These are phyloP conservation scores for Geotrichum candidum DNA, from an alignment of 1,139 yeast genomes.

Conservation along the genomic window DNA sequence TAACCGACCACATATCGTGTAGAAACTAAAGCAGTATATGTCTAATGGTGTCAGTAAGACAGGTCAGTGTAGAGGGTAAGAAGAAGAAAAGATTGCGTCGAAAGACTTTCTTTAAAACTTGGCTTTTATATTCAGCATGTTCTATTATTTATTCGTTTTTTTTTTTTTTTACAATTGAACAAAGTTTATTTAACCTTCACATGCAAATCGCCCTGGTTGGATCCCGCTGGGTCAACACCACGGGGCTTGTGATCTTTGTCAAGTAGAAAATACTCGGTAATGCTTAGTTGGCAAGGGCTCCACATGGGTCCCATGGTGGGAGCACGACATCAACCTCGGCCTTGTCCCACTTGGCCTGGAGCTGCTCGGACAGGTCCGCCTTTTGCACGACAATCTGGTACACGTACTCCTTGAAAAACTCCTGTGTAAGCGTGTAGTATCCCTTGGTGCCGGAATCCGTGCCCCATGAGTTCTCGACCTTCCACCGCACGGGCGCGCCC, in stretches of 20 bases:
- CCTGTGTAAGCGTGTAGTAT: slow-evolving; percentile 73
- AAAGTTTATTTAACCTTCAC: no score
- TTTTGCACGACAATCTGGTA: slow-evolving; percentile 68
- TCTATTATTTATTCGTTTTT: no score
- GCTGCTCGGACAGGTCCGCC: slow-evolving; percentile 40
- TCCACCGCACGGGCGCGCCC: slow-evolving; percentile 67
- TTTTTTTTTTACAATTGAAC: no score
- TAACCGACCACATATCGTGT: background rate
- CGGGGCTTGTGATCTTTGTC: no score
- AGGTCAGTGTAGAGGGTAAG: no score
- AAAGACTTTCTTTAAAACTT: no score
- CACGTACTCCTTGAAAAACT: slow-evolving; percentile 76
- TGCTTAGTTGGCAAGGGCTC: slow-evolving; percentile 56
- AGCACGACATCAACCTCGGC: slow-evolving; percentile 44
- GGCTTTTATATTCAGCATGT: no score
- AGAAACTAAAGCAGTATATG: background rate
- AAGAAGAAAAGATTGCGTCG: no score
- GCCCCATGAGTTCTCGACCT: slow-evolving; percentile 88
- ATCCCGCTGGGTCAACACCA: no score
- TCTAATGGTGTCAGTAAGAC: no score
- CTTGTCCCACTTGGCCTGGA: slow-evolving; percentile 24
- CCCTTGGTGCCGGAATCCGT: slow-evolving; percentile 64
- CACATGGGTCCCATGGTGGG: slow-evolving; percentile 86
- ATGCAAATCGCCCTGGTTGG: no score
- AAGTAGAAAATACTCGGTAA: no score